Percentiles rank a stretch among this genome's conserved stretches.
These are phyloP conservation scores for Penicillium pulvis DNA, from an alignment of 495 filamentous ascomycete genomes.

Conservation along the genomic window DNA sequence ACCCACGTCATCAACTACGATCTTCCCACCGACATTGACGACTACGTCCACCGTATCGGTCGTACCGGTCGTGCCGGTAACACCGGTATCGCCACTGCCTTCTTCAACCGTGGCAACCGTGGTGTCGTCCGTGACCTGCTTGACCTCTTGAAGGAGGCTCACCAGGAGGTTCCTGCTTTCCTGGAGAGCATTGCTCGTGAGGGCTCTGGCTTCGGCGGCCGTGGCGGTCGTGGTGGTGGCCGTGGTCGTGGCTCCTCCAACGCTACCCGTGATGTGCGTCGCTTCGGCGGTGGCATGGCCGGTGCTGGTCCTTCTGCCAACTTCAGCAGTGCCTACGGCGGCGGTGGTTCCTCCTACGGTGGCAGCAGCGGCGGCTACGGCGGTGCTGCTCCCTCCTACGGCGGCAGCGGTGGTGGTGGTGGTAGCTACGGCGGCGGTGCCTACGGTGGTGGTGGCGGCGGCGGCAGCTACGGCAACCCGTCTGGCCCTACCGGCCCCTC, in stretches of 20 bases:
- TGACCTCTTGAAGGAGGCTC: slow-evolving; percentile 95
- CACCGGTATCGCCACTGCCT: slow-evolving; percentile 96
- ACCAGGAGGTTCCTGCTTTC: slow-evolving; percentile 93
- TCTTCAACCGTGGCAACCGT: slow-evolving; percentile 99
- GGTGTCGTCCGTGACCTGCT: slow-evolving; percentile 94
- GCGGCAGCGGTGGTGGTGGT: slow-evolving; percentile 10
- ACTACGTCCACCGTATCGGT: slow-evolving; percentile 99
- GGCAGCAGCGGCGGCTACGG: slow-evolving; percentile 51
- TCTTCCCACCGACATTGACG: slow-evolving; percentile 96
- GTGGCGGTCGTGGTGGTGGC: slow-evolving; percentile 70
- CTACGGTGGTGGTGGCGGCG: slow-evolving; percentile 64
- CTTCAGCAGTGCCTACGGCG: slow-evolving; percentile 18
- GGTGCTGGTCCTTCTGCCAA: slow-evolving; percentile 44
- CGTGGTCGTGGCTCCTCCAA: slow-evolving; percentile 59
- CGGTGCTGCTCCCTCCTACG: slow-evolving; percentile 47
- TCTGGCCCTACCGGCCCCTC: slow-evolving; percentile 78
- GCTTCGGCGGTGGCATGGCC: slow-evolving; percentile 53
- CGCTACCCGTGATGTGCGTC: slow-evolving; percentile 89
- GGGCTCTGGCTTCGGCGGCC: slow-evolving; percentile 75
- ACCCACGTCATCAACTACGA: slow-evolving; percentile 99
- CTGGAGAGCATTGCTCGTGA: slow-evolving; percentile 96
- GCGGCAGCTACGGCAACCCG: slow-evolving; percentile 75
- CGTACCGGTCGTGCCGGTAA: slow-evolving; percentile 99
- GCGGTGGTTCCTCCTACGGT: slow-evolving; percentile 83
- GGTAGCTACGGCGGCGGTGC: slow-evolving; percentile 30